Conservation (phyloP, 495 filamentous ascomycete species). For the Xylaria palmicola region DNA sequence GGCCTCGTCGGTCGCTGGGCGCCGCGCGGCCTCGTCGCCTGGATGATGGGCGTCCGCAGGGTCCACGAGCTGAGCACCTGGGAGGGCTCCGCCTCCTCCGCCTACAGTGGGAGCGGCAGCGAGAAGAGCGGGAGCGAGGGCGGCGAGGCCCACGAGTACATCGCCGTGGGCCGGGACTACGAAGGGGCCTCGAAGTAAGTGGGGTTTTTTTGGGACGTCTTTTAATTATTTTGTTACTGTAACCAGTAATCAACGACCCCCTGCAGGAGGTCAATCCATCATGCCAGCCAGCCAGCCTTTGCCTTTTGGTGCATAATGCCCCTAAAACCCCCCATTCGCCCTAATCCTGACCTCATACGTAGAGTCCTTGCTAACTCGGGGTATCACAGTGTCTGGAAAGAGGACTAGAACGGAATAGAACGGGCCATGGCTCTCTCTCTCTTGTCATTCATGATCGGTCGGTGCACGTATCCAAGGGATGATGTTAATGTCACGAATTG, state of each 20-base stretch:
- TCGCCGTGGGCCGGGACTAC: slow-evolving; percentile 37
- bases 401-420: not conserved
- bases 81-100: slow-evolving; percentile 33
- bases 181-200: slow-evolving; percentile 33
- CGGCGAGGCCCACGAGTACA: slow-evolving; percentile 35
- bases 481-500: not conserved
- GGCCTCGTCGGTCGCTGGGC: slow-evolving; percentile 82
- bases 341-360: not conserved
- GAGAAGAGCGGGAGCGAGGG: slow-evolving; percentile 25
- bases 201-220: not conserved
- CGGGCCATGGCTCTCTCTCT: not conserved
- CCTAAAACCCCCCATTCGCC: too few relatives aligned
- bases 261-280: too few relatives aligned
- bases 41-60: slow-evolving; percentile 80
- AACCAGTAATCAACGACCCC: not conserved
- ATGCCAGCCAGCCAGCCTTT: too few relatives aligned
- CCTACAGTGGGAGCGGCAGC: slow-evolving; percentile 25
- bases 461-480: not conserved
- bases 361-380: not conserved
- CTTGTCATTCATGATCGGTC: too few relatives aligned
- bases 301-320: too few relatives aligned
- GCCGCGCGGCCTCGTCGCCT: slow-evolving; percentile 73
- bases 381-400: slow-evolving; percentile 12
- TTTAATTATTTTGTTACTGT: not conserved
- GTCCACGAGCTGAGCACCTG: slow-evolving; percentile 49